Evolutionary conservation across 495 filamentous ascomycete species (phyloP), one percentile per base, ranked within the genome.

Genomic region (Xylaria flabelliformis): DNA sequence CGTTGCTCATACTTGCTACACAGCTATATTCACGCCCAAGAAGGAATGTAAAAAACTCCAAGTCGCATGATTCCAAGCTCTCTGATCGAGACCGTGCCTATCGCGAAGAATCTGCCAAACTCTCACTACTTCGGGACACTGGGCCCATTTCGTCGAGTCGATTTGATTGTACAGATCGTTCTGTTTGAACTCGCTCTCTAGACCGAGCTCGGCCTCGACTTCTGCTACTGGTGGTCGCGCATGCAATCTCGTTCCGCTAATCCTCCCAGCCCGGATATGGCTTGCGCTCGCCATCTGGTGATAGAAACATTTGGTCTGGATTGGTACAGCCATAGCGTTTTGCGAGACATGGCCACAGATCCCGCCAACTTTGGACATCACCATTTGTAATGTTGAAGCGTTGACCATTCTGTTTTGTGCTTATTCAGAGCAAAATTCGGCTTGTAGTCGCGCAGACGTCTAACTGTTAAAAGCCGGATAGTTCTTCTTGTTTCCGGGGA

Each of bases 321-420:
- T 89, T 81, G 9, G 75, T 77, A 73, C 84, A 81, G 0, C 83
- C 82, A 46, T 86, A 88, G 34, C 80, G 75, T n/a, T 70, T 44
- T 0, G 85, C 85, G 21, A 88, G 65, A 32, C 82, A 83, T 9
- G 89, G 88, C 87, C 88, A 90, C 78, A 90, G 65, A 56, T 83
- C 83, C 71, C 88, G 84, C 83, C 85, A 90, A 55, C 81, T 85
- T 72, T 87, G 80, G 6, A 77, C 79, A 73, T 89, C 87, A 36
- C 87, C 88, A 61, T 89, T 88, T 56, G 83, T 77, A 12, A 88
- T 83, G 64, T 90, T 89, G 79, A 89, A 89, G 26, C 83, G 86
- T 56, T 90, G 75, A 71, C 88, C 77, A 21, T 76, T 74, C 0
- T 83, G 80, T 41, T 84, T 80, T 7, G 79, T 70, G 13, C 84